These are phyloP conservation scores for Tetrapisispora pingtungensis DNA, from an alignment of 805 yeast genomes.

Conservation along the genomic window DNA sequence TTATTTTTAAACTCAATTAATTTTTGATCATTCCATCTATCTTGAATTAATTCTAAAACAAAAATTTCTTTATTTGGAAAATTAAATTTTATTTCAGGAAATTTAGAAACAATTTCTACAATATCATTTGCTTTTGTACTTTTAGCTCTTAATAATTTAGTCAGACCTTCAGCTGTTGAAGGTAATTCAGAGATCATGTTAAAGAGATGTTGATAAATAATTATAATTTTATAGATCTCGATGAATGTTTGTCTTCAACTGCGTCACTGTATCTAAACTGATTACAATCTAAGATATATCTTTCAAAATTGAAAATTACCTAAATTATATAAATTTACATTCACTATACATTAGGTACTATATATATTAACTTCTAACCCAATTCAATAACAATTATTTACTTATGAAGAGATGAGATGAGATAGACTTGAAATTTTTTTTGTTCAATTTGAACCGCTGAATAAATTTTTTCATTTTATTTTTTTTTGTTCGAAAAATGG, in stretches of 20 bases:
- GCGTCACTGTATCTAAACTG: too few relatives aligned
- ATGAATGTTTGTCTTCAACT: too few relatives aligned
- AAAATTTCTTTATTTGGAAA: slow-evolving; percentile 50
- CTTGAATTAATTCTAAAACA: slow-evolving; percentile 49
- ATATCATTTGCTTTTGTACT: slow-evolving; percentile 36
- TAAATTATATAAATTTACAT: too few relatives aligned
- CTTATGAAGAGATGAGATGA: slow-evolving; percentile 6
- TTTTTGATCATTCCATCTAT: slow-evolving; percentile 45
- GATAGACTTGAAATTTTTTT: slow-evolving; percentile 5
- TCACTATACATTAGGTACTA: too few relatives aligned
- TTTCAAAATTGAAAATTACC: too few relatives aligned
- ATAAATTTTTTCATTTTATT: neutral
- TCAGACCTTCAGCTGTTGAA: slow-evolving; percentile 39
- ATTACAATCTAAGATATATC: too few relatives aligned
- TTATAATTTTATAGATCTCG: too few relatives aligned
- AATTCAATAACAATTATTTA: too few relatives aligned
- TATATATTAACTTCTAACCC: too few relatives aligned
- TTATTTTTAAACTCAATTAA: slow-evolving; percentile 35
- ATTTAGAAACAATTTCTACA: slow-evolving; percentile 25
- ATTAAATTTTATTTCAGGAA: slow-evolving; percentile 32
- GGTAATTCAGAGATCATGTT: slow-evolving; percentile 5
- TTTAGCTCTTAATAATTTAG: slow-evolving; percentile 50
- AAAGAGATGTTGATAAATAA: too few relatives aligned
- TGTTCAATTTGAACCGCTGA: neutral
- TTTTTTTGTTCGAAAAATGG: neutral